Conservation (phyloP, 2,329 filamentous ascomycete genomes). For the Biscogniauxia mediterranea region DNA sequence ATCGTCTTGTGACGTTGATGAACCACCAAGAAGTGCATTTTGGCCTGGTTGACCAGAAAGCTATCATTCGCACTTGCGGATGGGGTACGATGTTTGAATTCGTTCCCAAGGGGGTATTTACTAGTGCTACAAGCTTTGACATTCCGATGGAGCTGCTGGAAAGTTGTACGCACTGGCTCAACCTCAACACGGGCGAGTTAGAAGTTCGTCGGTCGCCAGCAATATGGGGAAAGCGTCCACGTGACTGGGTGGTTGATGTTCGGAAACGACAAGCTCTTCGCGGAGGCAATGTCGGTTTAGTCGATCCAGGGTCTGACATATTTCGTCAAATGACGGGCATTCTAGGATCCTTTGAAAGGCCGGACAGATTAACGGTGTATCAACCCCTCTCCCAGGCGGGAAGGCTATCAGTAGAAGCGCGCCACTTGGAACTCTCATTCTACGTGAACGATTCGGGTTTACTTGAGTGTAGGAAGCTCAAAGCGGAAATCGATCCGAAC, state of each 20-base stretch:
- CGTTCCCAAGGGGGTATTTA: conserved; percentile 34
- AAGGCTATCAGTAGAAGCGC: conserved; percentile 47
- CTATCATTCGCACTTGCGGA: conserved; percentile 44
- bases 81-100: conserved; percentile 31
- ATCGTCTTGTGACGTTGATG: conserved; percentile 32
- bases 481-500: conserved; percentile 50
- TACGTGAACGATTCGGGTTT: conserved; percentile 41
- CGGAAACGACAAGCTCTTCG: conserved; percentile 16
- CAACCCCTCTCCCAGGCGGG: conserved; percentile 35
- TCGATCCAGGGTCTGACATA: conserved; percentile 48
- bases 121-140: conserved; percentile 36
- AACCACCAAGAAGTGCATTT: conserved; percentile 51
- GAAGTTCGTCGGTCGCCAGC: conserved; percentile 49
- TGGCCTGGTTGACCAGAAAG: conserved; percentile 41
- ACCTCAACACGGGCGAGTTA: conserved; percentile 40
- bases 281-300: conserved; percentile 31
- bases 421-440: conserved; percentile 53
- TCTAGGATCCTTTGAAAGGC: conserved; percentile 50
- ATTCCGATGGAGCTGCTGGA: conserved; percentile 51
- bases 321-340: conserved; percentile 40
- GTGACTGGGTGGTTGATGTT: conserved; percentile 39
- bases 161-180: conserved; percentile 60
- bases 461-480: conserved; percentile 49
- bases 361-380: conserved; percentile 43
- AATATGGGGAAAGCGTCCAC: conserved; percentile 27